Evolutionary conservation across 352 stramenopile genomes (phyloP).

Genomic region (Globisporangium paroecandrum): DNA sequence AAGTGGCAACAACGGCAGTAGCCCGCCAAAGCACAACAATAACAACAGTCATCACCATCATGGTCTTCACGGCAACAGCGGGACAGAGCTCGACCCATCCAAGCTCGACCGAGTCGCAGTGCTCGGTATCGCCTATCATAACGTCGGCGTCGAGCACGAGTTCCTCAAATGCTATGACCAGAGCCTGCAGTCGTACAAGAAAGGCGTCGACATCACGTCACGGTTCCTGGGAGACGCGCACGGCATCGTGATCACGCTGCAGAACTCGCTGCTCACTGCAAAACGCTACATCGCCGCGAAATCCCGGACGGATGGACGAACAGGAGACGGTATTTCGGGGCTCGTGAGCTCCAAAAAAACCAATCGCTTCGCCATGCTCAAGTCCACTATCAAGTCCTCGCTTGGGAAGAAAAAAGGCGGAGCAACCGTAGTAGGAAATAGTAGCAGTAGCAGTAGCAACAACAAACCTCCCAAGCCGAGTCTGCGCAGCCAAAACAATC

Average conservation of each 20-base stretch:
- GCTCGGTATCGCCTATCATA: conserved; percentile 94
- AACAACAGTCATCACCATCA: conserved; percentile 11
- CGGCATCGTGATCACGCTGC: conserved; percentile 89
- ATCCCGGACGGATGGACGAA: conserved; percentile 35
- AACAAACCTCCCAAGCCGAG: conserved; percentile 12
- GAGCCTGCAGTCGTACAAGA: conserved; percentile 89
- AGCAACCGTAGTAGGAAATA: conserved; percentile 11
- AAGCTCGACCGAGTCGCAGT: conserved; percentile 90
- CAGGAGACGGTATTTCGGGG: conserved; percentile 55
- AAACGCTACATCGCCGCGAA: conserved; percentile 55
- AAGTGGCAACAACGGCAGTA: conserved; percentile 7
- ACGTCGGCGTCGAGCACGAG: conserved; percentile 94
- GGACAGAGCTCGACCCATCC: conserved; percentile 23
- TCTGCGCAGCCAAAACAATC: conserved; percentile 11
- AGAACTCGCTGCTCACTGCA: conserved; percentile 87
- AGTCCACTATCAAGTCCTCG: conserved; percentile 36
- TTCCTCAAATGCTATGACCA: conserved; percentile 92
- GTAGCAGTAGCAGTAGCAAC: conserved; percentile 26
- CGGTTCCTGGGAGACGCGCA: conserved; percentile 86
- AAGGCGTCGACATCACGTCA: conserved; percentile 86
- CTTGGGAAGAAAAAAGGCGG: conserved; percentile 35
- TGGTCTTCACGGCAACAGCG: neutral
- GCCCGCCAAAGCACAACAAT: conserved; percentile 19
- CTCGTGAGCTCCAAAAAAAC: conserved; percentile 17
- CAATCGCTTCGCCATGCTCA: conserved; percentile 30